These are phyloP conservation scores for Mycena venus DNA, from an alignment of 768 basidiomycete genomes.

Conservation along the genomic window DNA sequence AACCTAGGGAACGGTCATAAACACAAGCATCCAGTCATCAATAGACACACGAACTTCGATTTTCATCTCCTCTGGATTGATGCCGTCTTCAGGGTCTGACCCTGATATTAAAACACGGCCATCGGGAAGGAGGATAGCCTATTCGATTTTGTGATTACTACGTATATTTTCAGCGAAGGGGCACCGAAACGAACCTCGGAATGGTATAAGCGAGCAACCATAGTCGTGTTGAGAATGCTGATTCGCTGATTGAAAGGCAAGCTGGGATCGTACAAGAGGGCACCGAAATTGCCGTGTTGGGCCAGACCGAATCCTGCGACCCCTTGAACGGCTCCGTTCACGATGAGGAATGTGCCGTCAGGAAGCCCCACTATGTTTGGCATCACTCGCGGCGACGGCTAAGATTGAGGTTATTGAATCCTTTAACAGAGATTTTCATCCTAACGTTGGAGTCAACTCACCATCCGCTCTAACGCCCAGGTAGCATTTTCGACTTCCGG, in stretches of 20 bases:
- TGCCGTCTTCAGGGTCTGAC: conserved; percentile 59
- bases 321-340: conserved; percentile 71
- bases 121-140: conserved; percentile 70
- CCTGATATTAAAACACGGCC: conserved; percentile 73
- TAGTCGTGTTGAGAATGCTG: conserved; percentile 65
- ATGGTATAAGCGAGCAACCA: conserved; percentile 60
- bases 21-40: neutral
- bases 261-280: conserved; percentile 68
- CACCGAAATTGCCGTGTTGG: conserved; percentile 59
- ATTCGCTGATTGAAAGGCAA: conserved; percentile 62
- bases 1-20: conserved; percentile 50
- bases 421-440: too few relatives aligned
- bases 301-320: conserved; percentile 72
- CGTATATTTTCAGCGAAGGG: too few relatives aligned
- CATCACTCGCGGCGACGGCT: conserved; percentile 85
- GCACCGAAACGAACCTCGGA: conserved; percentile 46
- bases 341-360: conserved; percentile 70
- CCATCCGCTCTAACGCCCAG: conserved; percentile 87
- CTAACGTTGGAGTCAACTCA: too few relatives aligned
- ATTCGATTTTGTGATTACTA: too few relatives aligned
- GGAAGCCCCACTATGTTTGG: conserved; percentile 75
- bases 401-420: neutral
- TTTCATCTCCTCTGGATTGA: conserved; percentile 71
- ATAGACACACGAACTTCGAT: conserved; percentile 64
- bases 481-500: conserved; percentile 74